Percentiles rank a stretch among this genome's conserved stretches.
These are phyloP conservation scores for Colletotrichum higginsianum DNA, from an alignment of 2,329 filamentous ascomycete species.

Conservation along the genomic window DNA sequence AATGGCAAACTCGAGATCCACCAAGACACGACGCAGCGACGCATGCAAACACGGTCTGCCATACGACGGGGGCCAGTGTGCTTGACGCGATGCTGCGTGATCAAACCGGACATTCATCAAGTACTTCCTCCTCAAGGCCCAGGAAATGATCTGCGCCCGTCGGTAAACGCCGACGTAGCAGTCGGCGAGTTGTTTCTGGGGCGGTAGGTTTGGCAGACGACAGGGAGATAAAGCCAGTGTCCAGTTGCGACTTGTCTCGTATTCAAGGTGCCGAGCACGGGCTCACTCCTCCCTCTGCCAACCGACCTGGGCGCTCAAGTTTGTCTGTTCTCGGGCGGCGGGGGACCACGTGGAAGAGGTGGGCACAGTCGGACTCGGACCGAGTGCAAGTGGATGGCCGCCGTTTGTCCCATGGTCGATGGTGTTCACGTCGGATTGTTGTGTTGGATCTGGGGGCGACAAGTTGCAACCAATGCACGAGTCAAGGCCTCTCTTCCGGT, in stretches of 20 bases:
- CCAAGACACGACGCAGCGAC: slow-evolving; percentile 5
- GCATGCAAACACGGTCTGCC: slow-evolving; percentile 5
- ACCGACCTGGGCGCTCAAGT: background rate
- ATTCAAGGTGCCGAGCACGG: background rate
- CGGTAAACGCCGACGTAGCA: background rate
- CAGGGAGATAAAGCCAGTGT: too few relatives aligned
- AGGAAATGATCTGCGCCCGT: background rate
- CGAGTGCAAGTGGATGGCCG: background rate
- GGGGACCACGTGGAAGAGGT: slow-evolving; percentile 38
- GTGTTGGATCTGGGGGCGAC: background rate
- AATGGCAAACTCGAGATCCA: slow-evolving; percentile 11
- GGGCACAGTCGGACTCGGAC: slow-evolving; percentile 26
- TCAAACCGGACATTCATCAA: background rate
- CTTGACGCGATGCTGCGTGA: background rate
- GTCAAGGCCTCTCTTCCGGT: slow-evolving; percentile 6
- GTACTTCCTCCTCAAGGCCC: too few relatives aligned
- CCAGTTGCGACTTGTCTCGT: background rate
- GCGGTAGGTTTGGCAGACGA: too few relatives aligned
- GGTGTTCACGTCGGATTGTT: background rate
- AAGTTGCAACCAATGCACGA: slow-evolving; percentile 19
- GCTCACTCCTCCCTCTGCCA: background rate
- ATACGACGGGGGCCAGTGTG: background rate
- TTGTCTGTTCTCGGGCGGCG: slow-evolving; percentile 21
- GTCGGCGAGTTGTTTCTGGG: too few relatives aligned
- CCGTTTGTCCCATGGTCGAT: slow-evolving; percentile 11